A percentile compares a stretch with the other conserved stretches of the same genome.
Conservation (phyloP, 805 yeast species). For the Peterozyma xylosa region DNA sequence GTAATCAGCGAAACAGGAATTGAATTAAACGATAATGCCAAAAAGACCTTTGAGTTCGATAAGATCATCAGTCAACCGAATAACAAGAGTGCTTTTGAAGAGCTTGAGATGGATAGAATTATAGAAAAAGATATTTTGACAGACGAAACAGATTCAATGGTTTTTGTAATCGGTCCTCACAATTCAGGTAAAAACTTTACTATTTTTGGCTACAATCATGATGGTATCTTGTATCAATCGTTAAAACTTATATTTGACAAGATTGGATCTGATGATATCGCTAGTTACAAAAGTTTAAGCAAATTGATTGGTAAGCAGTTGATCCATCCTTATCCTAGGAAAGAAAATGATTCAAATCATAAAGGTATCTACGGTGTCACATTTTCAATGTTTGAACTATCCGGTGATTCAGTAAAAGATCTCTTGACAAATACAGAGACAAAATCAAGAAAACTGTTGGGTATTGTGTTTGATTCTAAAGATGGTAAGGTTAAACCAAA, state of each 20-base stretch:
- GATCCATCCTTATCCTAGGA: neutral
- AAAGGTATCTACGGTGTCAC: conserved; percentile 26
- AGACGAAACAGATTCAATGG: conserved; percentile 29
- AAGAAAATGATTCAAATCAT: neutral
- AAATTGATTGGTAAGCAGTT: conserved; percentile 3
- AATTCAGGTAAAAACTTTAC: conserved; percentile 41
- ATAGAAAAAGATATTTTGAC: conserved; percentile 21
- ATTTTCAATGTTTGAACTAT: conserved; percentile 45
- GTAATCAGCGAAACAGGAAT: neutral
- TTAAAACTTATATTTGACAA: conserved; percentile 16
- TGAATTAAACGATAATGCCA: neutral
- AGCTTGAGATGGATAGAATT: conserved; percentile 22
- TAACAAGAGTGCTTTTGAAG: conserved; percentile 28
- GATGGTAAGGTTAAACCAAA: conserved; percentile 38
- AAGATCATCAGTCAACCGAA: conserved; percentile 13
- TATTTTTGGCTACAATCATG: conserved; percentile 23
- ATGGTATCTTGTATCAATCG: conserved; percentile 14
- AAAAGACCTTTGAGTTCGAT: neutral
- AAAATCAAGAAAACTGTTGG: conserved; percentile 23
- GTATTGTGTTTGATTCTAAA: conserved; percentile 31
- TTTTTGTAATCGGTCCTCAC: conserved; percentile 47
- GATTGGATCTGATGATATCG: conserved; percentile 2
- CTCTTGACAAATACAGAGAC: conserved; percentile 21
- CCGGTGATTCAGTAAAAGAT: conserved; percentile 38
- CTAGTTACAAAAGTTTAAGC: neutral